A percentile compares a stretch with the other conserved stretches of the same genome.
phyloP scores from a whole-genome alignment of 192 early-diverging fungal genomes.

The Backusella australiensis region DNA sequence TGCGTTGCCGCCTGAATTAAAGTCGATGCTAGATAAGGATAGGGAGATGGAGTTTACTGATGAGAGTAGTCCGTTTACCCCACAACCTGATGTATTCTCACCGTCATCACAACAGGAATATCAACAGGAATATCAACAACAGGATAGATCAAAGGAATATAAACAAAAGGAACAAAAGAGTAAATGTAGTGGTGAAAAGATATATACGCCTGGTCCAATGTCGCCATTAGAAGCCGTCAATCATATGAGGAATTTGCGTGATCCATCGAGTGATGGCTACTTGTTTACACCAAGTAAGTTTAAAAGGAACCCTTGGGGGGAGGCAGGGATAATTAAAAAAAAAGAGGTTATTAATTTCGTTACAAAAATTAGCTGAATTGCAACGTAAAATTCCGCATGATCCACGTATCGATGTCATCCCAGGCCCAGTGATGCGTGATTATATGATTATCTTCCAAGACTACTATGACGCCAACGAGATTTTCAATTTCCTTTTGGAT shows the following conservation, averaged over 20 bases:
- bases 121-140: no score
- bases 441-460: slow-evolving; percentile 30
- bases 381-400: slow-evolving; percentile 30
- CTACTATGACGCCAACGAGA: slow-evolving; percentile 28
- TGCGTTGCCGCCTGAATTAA: not conserved
- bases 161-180: not conserved
- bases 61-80: not conserved
- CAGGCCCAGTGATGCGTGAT: slow-evolving; percentile 29
- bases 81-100: not conserved
- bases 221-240: slow-evolving; percentile 18
- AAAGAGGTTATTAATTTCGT: not conserved
- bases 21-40: not conserved
- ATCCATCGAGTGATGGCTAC: not conserved
- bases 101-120: not conserved
- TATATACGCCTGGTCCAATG: slow-evolving; percentile 12
- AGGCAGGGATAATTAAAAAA: not conserved
- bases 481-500: slow-evolving; percentile 18
- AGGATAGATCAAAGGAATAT: not conserved
- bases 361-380: slow-evolving; percentile 18
- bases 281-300: slow-evolving; percentile 26
- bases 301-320: not conserved
- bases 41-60: not conserved
- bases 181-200: not conserved
- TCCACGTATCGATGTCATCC: slow-evolving; percentile 28
- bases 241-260: slow-evolving; percentile 10